Evolutionary conservation across 108 stramenopile species (phyloP).

Genomic region (Chaetoceros tenuissimus): DNA sequence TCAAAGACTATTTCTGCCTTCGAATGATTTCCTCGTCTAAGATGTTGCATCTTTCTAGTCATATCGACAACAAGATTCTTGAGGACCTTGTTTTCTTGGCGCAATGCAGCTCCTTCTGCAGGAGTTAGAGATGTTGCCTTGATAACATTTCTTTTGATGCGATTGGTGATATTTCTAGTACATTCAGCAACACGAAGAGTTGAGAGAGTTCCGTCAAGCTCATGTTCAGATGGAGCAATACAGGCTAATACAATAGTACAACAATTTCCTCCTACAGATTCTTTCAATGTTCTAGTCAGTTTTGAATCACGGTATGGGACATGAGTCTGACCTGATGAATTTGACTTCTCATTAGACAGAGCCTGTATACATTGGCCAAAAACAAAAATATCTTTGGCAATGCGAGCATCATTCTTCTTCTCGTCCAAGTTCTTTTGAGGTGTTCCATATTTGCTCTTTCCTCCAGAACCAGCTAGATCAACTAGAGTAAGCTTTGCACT

Average conservation of each 20-base stretch:
- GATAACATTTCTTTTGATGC: constrained; percentile 4
- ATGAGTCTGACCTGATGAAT: constrained; percentile 10
- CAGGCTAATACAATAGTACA: constrained; percentile 12
- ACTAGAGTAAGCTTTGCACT: constrained; percentile 66
- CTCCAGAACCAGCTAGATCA: constrained; percentile 78
- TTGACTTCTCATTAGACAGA: constrained; percentile 24
- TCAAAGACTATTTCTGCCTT: background rate
- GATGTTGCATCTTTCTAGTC: background rate
- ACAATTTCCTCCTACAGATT: constrained; percentile 74
- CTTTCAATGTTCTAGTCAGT: constrained; percentile 68
- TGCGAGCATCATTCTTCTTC: constrained; percentile 80
- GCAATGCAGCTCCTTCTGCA: constrained; percentile 4
- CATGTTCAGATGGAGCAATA: background rate
- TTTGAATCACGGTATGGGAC: constrained; percentile 75
- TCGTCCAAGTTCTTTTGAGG: constrained; percentile 35
- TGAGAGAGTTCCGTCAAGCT: constrained; percentile 2
- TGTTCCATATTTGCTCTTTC: constrained; percentile 55
- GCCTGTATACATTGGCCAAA: constrained; percentile 51
- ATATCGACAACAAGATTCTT: background rate
- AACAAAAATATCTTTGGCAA: constrained; percentile 78
- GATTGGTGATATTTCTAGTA: background rate
- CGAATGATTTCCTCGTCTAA: background rate
- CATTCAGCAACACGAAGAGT: constrained; percentile 1
- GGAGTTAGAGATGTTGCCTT: background rate
- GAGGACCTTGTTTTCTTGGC: constrained; percentile 6